phyloP scores from a whole-genome alignment of 2,329 filamentous ascomycete genomes.

The Fusarium chuoi region DNA sequence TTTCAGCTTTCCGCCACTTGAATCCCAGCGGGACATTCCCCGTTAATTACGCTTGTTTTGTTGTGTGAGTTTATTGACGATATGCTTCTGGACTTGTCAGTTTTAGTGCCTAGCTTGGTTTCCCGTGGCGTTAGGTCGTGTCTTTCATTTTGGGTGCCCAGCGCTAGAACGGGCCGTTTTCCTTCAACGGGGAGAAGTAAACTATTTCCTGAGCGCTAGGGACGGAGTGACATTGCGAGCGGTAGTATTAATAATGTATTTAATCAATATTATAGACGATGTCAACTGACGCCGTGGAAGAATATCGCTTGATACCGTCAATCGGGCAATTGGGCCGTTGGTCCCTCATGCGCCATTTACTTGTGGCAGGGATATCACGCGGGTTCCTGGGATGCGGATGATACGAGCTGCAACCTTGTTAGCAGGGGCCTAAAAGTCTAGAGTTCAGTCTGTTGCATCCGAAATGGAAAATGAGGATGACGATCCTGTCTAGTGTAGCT shows the following conservation, averaged over 20 bases:
- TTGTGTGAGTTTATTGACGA: not conserved
- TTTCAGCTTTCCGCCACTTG: not conserved
- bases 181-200: not conserved
- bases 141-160: not conserved
- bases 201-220: not conserved
- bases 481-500: not conserved
- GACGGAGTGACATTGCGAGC: not conserved
- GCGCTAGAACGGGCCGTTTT: not conserved
- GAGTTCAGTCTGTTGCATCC: not conserved
- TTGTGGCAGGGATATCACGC: not conserved
- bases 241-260: not conserved
- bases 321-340: not conserved
- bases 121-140: not conserved
- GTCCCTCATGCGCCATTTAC: slow-evolving; percentile 2
- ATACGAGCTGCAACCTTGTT: not conserved
- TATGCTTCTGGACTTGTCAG: not conserved
- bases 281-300: not conserved
- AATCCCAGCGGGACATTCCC: not conserved
- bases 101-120: not conserved
- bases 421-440: not conserved
- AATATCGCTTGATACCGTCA: not conserved
- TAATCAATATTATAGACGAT: too few species aligned
- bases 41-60: slow-evolving; percentile 1
- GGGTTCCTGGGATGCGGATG: not conserved
- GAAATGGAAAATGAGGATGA: not conserved